Conservation (phyloP, 805 yeast species). For the Suhomyces sp. region DNA sequence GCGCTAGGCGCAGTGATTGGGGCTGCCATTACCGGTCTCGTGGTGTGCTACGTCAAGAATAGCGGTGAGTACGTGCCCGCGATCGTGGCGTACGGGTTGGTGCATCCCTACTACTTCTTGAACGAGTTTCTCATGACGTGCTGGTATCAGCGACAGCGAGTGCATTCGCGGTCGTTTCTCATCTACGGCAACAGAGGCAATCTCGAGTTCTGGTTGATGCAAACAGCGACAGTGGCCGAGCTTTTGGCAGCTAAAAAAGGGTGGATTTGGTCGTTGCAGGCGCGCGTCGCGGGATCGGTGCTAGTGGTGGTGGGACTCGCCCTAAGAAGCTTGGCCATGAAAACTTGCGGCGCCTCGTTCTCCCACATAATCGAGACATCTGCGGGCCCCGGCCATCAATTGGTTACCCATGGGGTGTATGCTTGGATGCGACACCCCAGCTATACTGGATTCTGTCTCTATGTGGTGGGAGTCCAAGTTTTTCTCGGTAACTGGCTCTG, state of each 20-base stretch:
- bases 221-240: conserved; percentile 23
- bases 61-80: neutral
- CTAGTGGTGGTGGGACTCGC: conserved; percentile 22
- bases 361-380: conserved; percentile 29
- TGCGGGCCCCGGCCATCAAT: conserved; percentile 4
- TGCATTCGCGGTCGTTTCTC: conserved; percentile 27
- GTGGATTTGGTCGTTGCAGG: neutral
- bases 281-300: conserved; percentile 11
- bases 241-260: conserved; percentile 6
- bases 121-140: conserved; percentile 28
- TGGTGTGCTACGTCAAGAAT: neutral
- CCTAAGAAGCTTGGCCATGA: conserved; percentile 29
- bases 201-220: conserved; percentile 27
- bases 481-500: conserved; percentile 21
- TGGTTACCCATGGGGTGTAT: conserved; percentile 36
- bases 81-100: conserved; percentile 14
- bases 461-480: conserved; percentile 31
- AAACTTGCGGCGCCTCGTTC: conserved; percentile 33
- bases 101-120: conserved; percentile 20
- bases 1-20: conserved; percentile 19
- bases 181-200: conserved; percentile 36
- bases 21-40: neutral
- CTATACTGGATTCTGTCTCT: conserved; percentile 36
- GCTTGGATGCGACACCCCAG: conserved; percentile 34
- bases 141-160: conserved; percentile 23